Percentiles rank a stretch among this genome's conserved stretches.
Evolutionary conservation across 805 yeast genomes (phyloP).

Genomic region (Yarrowia keelungensis): DNA sequence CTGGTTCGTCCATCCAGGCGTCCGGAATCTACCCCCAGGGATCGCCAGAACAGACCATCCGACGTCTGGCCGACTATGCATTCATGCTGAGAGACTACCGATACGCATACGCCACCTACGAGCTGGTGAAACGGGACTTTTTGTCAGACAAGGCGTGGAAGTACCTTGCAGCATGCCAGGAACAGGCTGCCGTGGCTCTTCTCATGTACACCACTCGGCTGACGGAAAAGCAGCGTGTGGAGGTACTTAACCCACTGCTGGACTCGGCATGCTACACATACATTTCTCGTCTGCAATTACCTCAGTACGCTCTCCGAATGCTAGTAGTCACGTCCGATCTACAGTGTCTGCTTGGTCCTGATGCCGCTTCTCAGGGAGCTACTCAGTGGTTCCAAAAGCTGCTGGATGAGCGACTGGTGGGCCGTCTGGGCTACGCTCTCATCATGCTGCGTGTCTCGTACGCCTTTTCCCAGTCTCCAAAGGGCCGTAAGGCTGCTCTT

Average conservation of each 20-base stretch:
- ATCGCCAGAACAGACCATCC: slow-evolving; percentile 72
- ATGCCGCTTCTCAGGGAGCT: slow-evolving; percentile 56
- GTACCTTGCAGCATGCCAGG: slow-evolving; percentile 83
- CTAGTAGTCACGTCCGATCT: slow-evolving; percentile 73
- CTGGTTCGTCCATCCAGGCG: slow-evolving; percentile 21
- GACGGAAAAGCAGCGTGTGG: slow-evolving; percentile 58
- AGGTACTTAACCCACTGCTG: slow-evolving; percentile 63
- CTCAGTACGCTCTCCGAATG: slow-evolving; percentile 73
- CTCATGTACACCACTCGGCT: slow-evolving; percentile 58
- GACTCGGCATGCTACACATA: slow-evolving; percentile 80
- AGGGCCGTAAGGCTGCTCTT: slow-evolving; percentile 75
- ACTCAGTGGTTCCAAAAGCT: slow-evolving; percentile 57
- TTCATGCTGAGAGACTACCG: slow-evolving; percentile 89
- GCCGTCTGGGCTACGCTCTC: slow-evolving; percentile 56
- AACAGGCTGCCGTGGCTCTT: slow-evolving; percentile 79
- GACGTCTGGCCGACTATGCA: slow-evolving; percentile 91
- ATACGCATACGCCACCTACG: slow-evolving; percentile 83
- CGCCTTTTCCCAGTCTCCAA: slow-evolving; percentile 61
- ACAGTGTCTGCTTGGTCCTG: slow-evolving; percentile 55
- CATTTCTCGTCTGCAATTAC: slow-evolving; percentile 70
- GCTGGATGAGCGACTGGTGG: slow-evolving; percentile 52
- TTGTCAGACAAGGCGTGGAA: slow-evolving; percentile 79
- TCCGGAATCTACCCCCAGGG: slow-evolving; percentile 64
- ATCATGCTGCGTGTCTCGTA: slow-evolving; percentile 62
- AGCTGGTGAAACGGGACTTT: slow-evolving; percentile 78